Percentiles rank a stretch among this genome's conserved stretches.
phyloP scores from a whole-genome alignment of 352 stramenopile species.

The Phytophthora capsici region DNA sequence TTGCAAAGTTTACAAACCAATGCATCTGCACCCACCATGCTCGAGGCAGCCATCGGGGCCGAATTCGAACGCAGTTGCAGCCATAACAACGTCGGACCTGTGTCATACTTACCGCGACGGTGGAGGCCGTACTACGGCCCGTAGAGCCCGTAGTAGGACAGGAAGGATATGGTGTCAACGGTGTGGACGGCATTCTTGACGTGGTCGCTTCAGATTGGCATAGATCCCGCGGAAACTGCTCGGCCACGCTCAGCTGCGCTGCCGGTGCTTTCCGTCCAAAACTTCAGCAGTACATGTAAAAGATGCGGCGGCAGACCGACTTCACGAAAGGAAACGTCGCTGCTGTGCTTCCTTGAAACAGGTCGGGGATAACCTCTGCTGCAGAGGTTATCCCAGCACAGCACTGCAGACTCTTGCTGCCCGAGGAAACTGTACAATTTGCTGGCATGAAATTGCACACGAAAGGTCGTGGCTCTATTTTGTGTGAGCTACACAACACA shows the following conservation, averaged over 20 bases:
- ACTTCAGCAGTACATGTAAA: constrained; percentile 1
- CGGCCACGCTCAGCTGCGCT: constrained; percentile 12
- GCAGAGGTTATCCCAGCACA: no score
- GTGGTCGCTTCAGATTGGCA: constrained; percentile 4
- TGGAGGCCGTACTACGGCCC: no score
- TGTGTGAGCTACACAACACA: background rate
- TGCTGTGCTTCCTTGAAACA: no score
- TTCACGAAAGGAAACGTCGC: background rate
- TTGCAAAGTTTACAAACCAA: no score
- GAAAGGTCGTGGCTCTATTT: background rate
- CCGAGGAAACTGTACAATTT: no score
- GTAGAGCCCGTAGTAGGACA: no score
- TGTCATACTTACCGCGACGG: background rate
- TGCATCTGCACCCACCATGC: background rate
- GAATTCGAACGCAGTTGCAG: constrained; percentile 15
- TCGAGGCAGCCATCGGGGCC: constrained; percentile 4
- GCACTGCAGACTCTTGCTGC: no score
- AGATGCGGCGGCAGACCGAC: background rate
- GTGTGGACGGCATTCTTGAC: background rate
- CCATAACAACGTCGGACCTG: background rate
- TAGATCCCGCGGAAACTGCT: constrained; percentile 20
- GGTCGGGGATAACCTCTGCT: no score
- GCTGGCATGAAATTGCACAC: background rate
- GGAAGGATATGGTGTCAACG: no score
- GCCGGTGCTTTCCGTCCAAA: background rate